Base-by-base conservation (phyloP, 805 yeast genomes). In the Candida ovalis region DNA sequence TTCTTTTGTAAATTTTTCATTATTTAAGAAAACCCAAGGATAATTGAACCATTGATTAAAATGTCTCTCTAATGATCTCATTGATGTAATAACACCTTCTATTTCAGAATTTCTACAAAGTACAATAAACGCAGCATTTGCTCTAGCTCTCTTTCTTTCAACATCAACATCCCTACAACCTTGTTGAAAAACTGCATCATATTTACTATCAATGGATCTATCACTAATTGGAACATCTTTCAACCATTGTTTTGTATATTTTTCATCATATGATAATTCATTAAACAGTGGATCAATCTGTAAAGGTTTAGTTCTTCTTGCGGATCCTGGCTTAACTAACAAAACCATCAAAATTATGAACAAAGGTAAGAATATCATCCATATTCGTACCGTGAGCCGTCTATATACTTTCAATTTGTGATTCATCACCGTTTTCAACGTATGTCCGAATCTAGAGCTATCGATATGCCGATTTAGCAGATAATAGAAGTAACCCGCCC, bases 41-140 rank as follows among this genome's bases (percentile, higher is more conserved):
- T 94, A 94, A 55, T 86, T 78, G 66, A 76, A 94, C 96, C 96
- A 89, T 58, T 91, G 91, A 64, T 92, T 92, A 70, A 91, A 92
- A 63, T 86, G 96, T 23, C 88, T 73, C 63, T 92, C 98, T 47
- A 94, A 61, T 2, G 91, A 81, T 27, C 71, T 67, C 76, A 92
- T 81, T 2, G 94, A 82, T 47, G 76, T 72, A 1, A 86, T 59
- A 1, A 89, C 96, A n/a, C 87, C 95, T 3, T 80, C 76, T 1
- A 89, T 50, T 60, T 92, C 98, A 3, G 78, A 70, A 62, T 92
- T 90, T 51, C 97, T 71, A 0, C 96, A 89, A 43, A 92, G 69
- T 63, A 91, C 84, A 22, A 91, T 88, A 55, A 92, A 76, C 1
- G 92, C 86, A 0, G 97, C 98, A 59, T 85, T 88, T 25, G 87